Percentiles rank a stretch among this genome's conserved stretches.
These are phyloP conservation scores for Sphaceloma murrayae DNA, from an alignment of 2,329 filamentous ascomycete species.

Conservation along the genomic window DNA sequence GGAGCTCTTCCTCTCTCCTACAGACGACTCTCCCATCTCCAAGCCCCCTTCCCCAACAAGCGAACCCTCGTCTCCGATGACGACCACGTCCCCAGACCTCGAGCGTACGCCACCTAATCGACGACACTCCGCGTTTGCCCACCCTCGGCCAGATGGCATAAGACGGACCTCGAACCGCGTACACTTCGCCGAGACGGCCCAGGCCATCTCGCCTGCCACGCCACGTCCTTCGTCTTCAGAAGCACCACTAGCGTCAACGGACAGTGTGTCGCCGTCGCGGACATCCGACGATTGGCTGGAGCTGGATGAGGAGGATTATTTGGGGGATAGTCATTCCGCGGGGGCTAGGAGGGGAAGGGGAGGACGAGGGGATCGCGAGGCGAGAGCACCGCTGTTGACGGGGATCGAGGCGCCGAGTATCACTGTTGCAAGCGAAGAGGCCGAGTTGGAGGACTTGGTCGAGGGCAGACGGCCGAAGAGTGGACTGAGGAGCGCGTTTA, in stretches of 20 bases:
- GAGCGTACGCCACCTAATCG: conserved; percentile 18
- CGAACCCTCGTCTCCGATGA: conserved; percentile 2
- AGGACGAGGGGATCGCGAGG: conserved; percentile 37
- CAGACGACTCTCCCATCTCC: conserved; percentile 1
- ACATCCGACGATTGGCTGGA: conserved; percentile 36
- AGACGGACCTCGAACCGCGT: conserved; percentile 63
- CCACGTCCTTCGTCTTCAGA: conserved; percentile 26
- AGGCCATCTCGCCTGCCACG: conserved; percentile 11
- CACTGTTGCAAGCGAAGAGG: conserved; percentile 54
- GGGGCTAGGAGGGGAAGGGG: conserved; percentile 27
- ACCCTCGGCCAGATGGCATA: conserved; percentile 39
- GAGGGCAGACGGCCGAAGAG: conserved; percentile 67
- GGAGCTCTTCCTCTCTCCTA: conserved; percentile 12
- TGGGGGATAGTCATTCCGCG: conserved; percentile 32
- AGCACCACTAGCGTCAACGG: conserved; percentile 17
- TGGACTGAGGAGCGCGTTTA: conserved; percentile 77
- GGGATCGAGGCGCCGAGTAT: conserved; percentile 74
- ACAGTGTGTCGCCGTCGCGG: conserved; percentile 9
- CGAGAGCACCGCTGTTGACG: conserved; percentile 60
- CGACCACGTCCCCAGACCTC: neutral
- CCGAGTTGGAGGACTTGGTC: conserved; percentile 49
- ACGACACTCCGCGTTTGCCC: conserved; percentile 37
- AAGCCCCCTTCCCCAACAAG: neutral
- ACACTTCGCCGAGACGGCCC: conserved; percentile 50
- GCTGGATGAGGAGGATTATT: conserved; percentile 52